These are phyloP conservation scores for Melampsora larici-populina DNA, from an alignment of 1,284 basidiomycete genomes.

Conservation along the genomic window DNA sequence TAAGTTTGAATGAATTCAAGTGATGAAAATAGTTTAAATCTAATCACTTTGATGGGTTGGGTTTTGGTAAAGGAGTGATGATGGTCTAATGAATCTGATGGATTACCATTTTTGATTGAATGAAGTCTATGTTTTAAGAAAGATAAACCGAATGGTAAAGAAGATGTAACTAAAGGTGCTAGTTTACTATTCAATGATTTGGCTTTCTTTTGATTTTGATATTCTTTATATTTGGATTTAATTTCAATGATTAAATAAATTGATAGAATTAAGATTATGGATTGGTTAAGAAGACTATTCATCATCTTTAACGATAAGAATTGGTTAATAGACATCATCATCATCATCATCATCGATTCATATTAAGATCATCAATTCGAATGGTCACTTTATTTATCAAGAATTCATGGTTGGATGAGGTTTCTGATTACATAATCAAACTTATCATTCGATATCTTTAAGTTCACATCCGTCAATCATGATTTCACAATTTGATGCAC, in stretches of 20 bases:
- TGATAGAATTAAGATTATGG: conserved; percentile 17
- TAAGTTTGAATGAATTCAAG: conserved; percentile 17
- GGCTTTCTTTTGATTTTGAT: background rate
- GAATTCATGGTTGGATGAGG: too few relatives aligned
- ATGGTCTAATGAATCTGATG: background rate
- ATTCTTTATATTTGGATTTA: conserved; percentile 2
- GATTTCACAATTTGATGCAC: too few relatives aligned
- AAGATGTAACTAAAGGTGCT: conserved; percentile 22
- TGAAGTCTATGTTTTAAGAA: conserved; percentile 9
- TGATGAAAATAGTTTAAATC: conserved; percentile 7
- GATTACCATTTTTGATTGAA: background rate
- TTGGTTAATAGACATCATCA: too few relatives aligned
- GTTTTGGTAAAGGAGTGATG: background rate
- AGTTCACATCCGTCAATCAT: too few relatives aligned
- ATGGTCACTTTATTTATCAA: too few relatives aligned
- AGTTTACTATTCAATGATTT: background rate
- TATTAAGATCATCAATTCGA: too few relatives aligned
- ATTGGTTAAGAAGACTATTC: conserved; percentile 9
- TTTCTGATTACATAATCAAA: too few relatives aligned
- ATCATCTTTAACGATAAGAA: too few relatives aligned
- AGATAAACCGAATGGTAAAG: conserved; percentile 40
- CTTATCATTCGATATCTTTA: too few relatives aligned
- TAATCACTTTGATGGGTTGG: conserved; percentile 18
- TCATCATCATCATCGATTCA: too few relatives aligned
- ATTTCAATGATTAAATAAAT: conserved; percentile 10